Base-by-base conservation (phyloP, 768 basidiomycete species). In the Lactarius psammicola region DNA sequence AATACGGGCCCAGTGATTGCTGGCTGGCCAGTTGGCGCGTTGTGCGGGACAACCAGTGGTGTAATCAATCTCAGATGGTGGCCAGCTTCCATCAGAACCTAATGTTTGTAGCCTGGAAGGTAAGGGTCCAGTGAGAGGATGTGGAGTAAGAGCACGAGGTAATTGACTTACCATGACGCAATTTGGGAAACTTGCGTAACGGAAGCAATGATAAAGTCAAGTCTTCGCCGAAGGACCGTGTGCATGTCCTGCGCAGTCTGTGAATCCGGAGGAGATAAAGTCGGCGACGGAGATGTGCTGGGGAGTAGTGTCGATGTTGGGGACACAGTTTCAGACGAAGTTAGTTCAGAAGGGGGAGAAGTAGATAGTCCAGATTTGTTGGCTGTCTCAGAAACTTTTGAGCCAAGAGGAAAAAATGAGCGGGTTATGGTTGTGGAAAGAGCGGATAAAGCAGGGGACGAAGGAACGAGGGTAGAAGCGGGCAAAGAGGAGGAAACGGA, bases 21-120 rank as follows among this genome's bases (percentile, higher is more conserved):
- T 66, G 2, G 76, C 76, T 7, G 77, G 77, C 77, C 77, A 77
- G 66, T 78, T 77, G 13, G 77, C 75, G 53, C 76, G 71, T 65
- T 70, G 74, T 30, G 77, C 77, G 26, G 64, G 26, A 58, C 77
- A 78, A 23, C 77, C 77, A 3, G 73, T n/a, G 0, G 69, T 62
- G 59, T 77, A 78, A 62, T 76, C 62, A 18, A 78, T 71, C 62
- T 70, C 71, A 2, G 69, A 65, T 4, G 58, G 46, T 28, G 67
- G 71, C 71, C 71, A 72, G 34, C 66, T 60, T 20, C 71, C 71
- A 56, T 68, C 55, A 30, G 69, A 55, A 13, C 61, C 57, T 30
- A 72, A 51, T 28, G 71, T 64, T 38, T 68, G 60, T 33, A 72
- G 36, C 71, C 71, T 72, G 26, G 51, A 7, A 33, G 34, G 28